A percentile compares a stretch with the other conserved stretches of the same genome.
phyloP scores from a whole-genome alignment of 2,329 filamentous ascomycete genomes.

The Verticillium nubilum region DNA sequence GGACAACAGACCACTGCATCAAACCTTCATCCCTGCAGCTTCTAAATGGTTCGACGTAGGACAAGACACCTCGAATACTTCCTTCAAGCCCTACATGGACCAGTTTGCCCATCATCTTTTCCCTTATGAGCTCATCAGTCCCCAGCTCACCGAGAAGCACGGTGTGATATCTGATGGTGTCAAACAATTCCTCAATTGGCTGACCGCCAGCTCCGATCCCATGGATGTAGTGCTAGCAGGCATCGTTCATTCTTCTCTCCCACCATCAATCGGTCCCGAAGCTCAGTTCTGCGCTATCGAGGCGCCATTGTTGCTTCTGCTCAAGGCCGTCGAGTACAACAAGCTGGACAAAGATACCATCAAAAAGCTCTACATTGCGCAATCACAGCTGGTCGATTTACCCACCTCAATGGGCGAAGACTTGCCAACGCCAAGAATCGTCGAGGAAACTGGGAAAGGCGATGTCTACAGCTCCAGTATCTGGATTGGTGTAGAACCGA shows the following conservation, averaged over 20 bases:
- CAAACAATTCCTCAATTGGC: constrained; percentile 10
- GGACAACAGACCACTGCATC: constrained; percentile 10
- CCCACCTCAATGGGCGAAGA: constrained; percentile 58
- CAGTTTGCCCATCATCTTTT: constrained; percentile 14
- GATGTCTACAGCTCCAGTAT: constrained; percentile 85
- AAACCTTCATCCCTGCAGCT: constrained; percentile 15
- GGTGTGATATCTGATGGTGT: constrained; percentile 1
- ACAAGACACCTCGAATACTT: background rate
- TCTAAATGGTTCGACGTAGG: constrained; percentile 20
- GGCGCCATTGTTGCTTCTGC: constrained; percentile 60
- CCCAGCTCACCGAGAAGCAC: constrained; percentile 12
- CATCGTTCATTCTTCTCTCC: constrained; percentile 21
- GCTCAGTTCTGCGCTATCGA: constrained; percentile 49
- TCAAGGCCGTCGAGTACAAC: constrained; percentile 50
- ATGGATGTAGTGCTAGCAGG: constrained; percentile 23
- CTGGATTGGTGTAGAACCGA: constrained; percentile 84
- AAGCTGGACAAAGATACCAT: constrained; percentile 8
- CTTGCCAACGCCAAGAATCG: constrained; percentile 61
- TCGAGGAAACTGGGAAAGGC: constrained; percentile 60
- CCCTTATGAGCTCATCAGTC: constrained; percentile 21
- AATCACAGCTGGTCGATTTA: constrained; percentile 66
- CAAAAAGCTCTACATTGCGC: constrained; percentile 73
- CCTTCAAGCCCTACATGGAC: constrained; percentile 14
- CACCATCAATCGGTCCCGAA: constrained; percentile 9
- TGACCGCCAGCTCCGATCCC: constrained; percentile 11